Evolutionary conservation across 805 yeast species (phyloP).

Genomic region (Scheffersomyces ergatensis): DNA sequence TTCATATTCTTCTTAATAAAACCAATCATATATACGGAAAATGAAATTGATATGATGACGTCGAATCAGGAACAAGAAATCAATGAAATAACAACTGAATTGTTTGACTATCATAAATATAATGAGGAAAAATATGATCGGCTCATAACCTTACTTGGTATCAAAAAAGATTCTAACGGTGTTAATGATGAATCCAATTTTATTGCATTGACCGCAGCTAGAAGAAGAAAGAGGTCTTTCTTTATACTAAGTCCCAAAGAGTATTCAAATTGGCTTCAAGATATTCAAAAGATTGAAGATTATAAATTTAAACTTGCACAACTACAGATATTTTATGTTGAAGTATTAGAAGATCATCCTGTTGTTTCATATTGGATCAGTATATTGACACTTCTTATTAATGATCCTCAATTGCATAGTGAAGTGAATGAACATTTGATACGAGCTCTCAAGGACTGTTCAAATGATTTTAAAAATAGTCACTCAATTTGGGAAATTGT

Average conservation of each 20-base stretch:
- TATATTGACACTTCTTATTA: conserved; percentile 13
- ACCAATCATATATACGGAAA: too few species aligned
- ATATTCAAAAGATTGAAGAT: conserved; percentile 11
- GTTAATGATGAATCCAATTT: neutral
- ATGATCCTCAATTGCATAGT: neutral
- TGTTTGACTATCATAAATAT: conserved; percentile 10
- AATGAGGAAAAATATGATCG: conserved; percentile 12
- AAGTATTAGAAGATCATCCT: conserved; percentile 17
- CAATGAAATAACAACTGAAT: conserved; percentile 5
- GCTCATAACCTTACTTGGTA: conserved; percentile 11
- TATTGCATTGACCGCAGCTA: conserved; percentile 6
- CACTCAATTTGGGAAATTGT: conserved; percentile 18
- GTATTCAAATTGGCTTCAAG: conserved; percentile 15
- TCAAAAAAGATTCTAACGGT: too few species aligned
- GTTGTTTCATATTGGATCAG: conserved; percentile 17
- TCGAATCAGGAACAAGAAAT: neutral
- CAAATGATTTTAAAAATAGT: conserved; percentile 21
- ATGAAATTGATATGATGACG: too few species aligned
- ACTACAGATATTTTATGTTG: conserved; percentile 12
- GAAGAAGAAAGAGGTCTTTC: conserved; percentile 7
- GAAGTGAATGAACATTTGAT: conserved; percentile 7
- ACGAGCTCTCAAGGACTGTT: conserved; percentile 18
- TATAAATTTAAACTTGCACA: neutral
- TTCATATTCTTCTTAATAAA: too few species aligned
- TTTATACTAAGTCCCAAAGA: conserved; percentile 10